Conservation (phyloP, 768 basidiomycete species). For the Goffeauzyma gilvescens region DNA sequence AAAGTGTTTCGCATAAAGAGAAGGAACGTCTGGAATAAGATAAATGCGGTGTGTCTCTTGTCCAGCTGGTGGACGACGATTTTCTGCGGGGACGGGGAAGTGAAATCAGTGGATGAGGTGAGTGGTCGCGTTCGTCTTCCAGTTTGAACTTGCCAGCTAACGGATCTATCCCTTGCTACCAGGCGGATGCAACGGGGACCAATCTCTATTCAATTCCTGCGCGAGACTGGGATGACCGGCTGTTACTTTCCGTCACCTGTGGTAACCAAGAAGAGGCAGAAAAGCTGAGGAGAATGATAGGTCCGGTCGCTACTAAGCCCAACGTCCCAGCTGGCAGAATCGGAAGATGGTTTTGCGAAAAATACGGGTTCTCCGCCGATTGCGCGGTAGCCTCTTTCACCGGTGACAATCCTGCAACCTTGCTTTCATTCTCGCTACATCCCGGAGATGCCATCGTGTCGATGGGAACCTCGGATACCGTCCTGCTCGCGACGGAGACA, state of each 20-base stretch:
- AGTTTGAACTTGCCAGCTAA: neutral
- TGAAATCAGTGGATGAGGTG: slow-evolving; percentile 66
- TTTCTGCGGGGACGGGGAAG: slow-evolving; percentile 45
- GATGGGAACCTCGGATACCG: slow-evolving; percentile 71
- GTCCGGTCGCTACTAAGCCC: slow-evolving; percentile 54
- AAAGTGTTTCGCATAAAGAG: slow-evolving; percentile 38
- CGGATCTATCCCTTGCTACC: neutral
- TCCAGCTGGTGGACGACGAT: slow-evolving; percentile 67
- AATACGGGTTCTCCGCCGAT: slow-evolving; percentile 60
- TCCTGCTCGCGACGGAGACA: slow-evolving; percentile 47
- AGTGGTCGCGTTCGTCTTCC: neutral
- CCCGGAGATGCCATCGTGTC: slow-evolving; percentile 57
- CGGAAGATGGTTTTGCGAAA: slow-evolving; percentile 48
- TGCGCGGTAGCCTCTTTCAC: slow-evolving; percentile 69
- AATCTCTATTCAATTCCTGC: slow-evolving; percentile 63
- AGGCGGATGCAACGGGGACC: slow-evolving; percentile 65
- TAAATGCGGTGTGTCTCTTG: slow-evolving; percentile 54
- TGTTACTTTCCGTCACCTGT: slow-evolving; percentile 47
- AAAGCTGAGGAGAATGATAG: slow-evolving; percentile 49
- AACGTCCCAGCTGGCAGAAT: slow-evolving; percentile 43
- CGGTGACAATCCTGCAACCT: slow-evolving; percentile 74
- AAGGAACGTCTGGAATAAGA: slow-evolving; percentile 36
- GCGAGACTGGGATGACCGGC: slow-evolving; percentile 51
- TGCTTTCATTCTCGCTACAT: slow-evolving; percentile 36
- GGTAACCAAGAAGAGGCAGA: slow-evolving; percentile 34